These are phyloP conservation scores for Cucurbita moschata DNA, from an alignment of 306 rosid genomes.

Conservation along the genomic window DNA sequence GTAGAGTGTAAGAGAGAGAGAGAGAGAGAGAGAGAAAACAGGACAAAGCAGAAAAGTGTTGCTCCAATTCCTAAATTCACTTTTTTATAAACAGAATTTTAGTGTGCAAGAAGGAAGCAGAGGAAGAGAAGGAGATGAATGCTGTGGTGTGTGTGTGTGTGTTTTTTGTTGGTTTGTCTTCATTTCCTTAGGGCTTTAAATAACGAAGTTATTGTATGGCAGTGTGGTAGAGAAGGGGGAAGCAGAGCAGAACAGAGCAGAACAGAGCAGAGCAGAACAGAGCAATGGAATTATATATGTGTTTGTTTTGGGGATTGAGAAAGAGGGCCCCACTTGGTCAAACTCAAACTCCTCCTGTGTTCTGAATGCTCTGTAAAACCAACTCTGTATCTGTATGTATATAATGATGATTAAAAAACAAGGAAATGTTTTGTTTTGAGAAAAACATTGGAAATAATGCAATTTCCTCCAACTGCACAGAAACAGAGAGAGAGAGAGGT, in stretches of 20 bases:
- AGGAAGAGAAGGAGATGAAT: neutral
- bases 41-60: neutral
- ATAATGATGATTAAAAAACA: conserved; percentile 3
- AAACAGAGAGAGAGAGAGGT: neutral
- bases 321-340: conserved; percentile 4
- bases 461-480: neutral
- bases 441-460: neutral
- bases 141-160: neutral
- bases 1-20: neutral
- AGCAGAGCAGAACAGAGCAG: neutral
- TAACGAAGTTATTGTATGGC: neutral
- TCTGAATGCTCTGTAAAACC: conserved; percentile 1
- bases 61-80: neutral
- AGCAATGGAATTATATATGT: neutral
- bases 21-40: too few relatives aligned
- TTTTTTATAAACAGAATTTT: neutral
- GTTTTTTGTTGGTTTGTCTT: neutral
- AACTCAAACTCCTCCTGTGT: neutral
- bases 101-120: conserved; percentile 4
- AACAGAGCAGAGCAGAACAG: neutral
- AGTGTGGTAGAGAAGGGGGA: neutral
- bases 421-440: neutral
- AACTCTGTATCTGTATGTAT: neutral
- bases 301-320: conserved; percentile 7
- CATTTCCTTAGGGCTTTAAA: neutral